phyloP scores from a whole-genome alignment of 768 basidiomycete species.

The Suillus discolor region DNA sequence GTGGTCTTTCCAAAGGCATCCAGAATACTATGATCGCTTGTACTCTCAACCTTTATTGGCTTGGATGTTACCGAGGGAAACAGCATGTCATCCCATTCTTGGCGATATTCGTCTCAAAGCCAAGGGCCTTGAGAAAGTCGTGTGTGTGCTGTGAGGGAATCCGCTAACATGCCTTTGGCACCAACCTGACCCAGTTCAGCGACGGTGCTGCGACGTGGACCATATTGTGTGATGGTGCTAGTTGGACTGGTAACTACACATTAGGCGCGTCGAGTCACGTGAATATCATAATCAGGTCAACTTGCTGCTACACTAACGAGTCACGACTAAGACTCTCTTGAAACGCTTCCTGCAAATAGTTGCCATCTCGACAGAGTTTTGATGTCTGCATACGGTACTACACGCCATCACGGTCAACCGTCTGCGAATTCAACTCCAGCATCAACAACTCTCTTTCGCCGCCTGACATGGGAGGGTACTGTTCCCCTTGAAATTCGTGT shows the following conservation, averaged over 20 bases:
- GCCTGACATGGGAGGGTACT: constrained; percentile 89
- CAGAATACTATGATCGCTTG: neutral
- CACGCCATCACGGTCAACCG: constrained; percentile 45
- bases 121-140: constrained; percentile 30
- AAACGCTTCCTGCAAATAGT: constrained; percentile 4
- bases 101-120: constrained; percentile 39
- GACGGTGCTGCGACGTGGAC: neutral
- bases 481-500: constrained; percentile 89
- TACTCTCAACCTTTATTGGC: constrained; percentile 41
- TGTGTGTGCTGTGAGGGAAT: neutral
- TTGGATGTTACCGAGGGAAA: constrained; percentile 45
- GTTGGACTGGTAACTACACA: neutral
- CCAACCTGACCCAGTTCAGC: neutral
- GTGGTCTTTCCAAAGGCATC: neutral
- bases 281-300: neutral
- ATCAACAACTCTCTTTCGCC: constrained; percentile 81
- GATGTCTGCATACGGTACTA: constrained; percentile 58
- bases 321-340: neutral
- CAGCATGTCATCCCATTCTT: constrained; percentile 26
- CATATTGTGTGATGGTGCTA: constrained; percentile 22
- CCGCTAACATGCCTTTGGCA: neutral
- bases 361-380: neutral
- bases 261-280: neutral
- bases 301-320: neutral
- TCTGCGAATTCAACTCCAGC: constrained; percentile 54